Evolutionary conservation across 2,329 filamentous ascomycete genomes (phyloP).

Genomic region (Venturia asperata): DNA sequence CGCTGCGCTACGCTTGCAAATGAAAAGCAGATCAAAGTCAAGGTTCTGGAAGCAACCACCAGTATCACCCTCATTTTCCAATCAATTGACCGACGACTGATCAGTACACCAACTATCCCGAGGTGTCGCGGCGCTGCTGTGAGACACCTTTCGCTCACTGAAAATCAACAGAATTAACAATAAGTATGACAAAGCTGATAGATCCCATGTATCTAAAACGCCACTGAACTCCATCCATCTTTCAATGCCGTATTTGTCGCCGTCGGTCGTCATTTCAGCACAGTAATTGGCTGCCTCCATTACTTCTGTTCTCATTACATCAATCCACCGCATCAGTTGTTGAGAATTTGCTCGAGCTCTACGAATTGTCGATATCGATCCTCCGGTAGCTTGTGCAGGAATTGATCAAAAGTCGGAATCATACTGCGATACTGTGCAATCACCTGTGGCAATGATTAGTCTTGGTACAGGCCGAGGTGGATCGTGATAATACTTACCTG

Average conservation of each 20-base stretch:
- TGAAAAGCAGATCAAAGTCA: background rate
- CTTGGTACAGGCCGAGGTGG: background rate
- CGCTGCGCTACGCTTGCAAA: conserved; percentile 12
- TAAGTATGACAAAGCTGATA: background rate
- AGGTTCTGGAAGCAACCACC: background rate
- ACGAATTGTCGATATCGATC: background rate
- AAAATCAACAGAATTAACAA: background rate
- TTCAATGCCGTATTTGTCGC: background rate
- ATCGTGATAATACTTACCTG: conserved; percentile 50
- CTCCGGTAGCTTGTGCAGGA: conserved; percentile 30
- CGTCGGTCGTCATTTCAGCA: background rate
- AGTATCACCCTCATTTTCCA: background rate
- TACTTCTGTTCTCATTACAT: background rate
- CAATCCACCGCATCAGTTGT: background rate
- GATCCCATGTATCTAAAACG: conserved; percentile 10
- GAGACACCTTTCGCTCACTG: background rate
- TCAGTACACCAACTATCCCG: background rate
- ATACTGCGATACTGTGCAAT: conserved; percentile 48
- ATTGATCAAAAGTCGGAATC: conserved; percentile 48
- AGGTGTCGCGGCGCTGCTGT: background rate
- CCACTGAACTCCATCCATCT: conserved; percentile 7
- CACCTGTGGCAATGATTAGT: conserved; percentile 32
- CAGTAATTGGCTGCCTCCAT: background rate
- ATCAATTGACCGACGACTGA: background rate
- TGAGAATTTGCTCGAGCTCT: background rate